Base-by-base conservation (phyloP, 768 basidiomycete species). In the Hysterangium stoloniferum region DNA sequence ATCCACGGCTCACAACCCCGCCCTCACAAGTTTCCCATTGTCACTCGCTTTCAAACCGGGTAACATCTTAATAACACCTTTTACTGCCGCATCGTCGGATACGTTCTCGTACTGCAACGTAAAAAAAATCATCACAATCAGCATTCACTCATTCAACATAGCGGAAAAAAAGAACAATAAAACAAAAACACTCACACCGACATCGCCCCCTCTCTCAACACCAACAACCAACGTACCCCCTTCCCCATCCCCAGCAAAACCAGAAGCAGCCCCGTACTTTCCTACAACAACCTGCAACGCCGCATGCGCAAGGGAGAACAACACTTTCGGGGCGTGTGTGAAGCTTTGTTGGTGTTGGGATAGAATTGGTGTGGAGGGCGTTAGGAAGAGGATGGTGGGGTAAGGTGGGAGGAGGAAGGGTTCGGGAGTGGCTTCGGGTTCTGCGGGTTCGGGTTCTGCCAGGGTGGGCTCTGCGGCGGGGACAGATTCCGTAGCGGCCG, bases 251-350 rank as follows among this genome's bases (percentile, higher is more conserved):
- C 49, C 41, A n/a, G 19, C 13, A n/a, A n/a, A n/a, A n/a, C n/a
- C n/a, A n/a, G n/a, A n/a, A n/a, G n/a, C n/a, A n/a, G n/a, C n/a
- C 9, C 24, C 49, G 25, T 51, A 51, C 49, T 51, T 40, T 1
- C 27, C 49, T 15, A 51, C 31, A 4, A 40, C 49, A 20, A 51
- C 49, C 24, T 51, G 49, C 13, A 51, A 35, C 5, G 49, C 36
- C 7, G 27, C 31, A 9, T 40, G 49, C 15, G 49, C 40, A 4
- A 51, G 25, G 4, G 37, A 51, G 17, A 51, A 51, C 22, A 51
- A 27, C 19, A 40, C 43, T 6, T 29, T 31, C 4, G 49, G 49
- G 20, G 35, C 22, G 6, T 28, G 24, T n/a, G 41, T 19, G 15
- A 41, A 51, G 19, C 49, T 5, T 11, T 17, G 4, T 22, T 29